These are phyloP conservation scores for Rhizopogon parksii DNA, from an alignment of 1,284 basidiomycete species.

Conservation along the genomic window DNA sequence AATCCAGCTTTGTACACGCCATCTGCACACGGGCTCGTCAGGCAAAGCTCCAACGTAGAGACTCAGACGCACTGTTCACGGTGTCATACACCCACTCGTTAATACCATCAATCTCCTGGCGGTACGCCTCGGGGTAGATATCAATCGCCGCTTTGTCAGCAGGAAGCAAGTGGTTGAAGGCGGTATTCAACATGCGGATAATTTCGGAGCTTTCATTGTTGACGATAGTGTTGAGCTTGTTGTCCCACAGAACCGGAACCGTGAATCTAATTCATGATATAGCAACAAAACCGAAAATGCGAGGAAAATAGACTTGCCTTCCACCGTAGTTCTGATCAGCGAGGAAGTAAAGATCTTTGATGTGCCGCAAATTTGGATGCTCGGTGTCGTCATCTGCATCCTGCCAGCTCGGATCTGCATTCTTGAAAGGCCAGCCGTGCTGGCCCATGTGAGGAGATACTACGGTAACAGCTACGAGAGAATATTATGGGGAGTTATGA, in stretches of 20 bases:
- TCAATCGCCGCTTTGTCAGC: conserved; percentile 62
- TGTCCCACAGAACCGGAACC: conserved; percentile 95
- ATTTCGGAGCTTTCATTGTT: conserved; percentile 95
- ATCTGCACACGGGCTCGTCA: conserved; percentile 35
- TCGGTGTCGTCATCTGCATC: conserved; percentile 69
- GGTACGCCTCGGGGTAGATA: conserved; percentile 70
- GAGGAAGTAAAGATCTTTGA: conserved; percentile 83
- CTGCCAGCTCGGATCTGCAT: conserved; percentile 55
- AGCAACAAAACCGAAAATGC: background rate
- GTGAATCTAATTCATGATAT: conserved; percentile 52
- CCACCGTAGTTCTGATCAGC: conserved; percentile 67
- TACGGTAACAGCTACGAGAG: conserved; percentile 51
- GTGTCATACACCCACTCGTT: conserved; percentile 85
- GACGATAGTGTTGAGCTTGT: conserved; percentile 82
- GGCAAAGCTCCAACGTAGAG: background rate
- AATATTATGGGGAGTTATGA: background rate
- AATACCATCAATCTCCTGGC: conserved; percentile 76
- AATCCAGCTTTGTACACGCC: conserved; percentile 91
- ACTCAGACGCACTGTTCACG: conserved; percentile 61
- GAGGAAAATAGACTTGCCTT: conserved; percentile 36
- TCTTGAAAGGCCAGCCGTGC: conserved; percentile 85
- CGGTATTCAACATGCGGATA: conserved; percentile 85
- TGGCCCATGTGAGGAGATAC: conserved; percentile 85
- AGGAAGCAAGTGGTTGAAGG: conserved; percentile 70
- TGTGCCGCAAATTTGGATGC: conserved; percentile 54